Base-by-base conservation (phyloP, 2,329 filamentous ascomycete species). In the Colletotrichum caudatum region DNA sequence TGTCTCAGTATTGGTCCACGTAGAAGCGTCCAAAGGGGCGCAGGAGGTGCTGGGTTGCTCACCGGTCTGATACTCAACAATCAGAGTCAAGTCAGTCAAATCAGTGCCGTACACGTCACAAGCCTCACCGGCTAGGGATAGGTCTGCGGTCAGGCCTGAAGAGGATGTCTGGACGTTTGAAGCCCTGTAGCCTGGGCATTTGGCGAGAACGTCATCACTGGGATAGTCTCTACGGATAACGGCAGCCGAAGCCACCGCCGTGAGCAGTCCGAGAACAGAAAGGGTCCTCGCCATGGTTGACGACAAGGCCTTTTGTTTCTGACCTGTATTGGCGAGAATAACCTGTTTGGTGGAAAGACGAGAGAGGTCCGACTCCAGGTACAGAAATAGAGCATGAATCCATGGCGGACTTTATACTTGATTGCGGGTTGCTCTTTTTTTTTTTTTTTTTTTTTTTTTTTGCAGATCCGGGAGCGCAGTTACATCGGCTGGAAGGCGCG, bases 81-180 rank as follows among this genome's bases (percentile, higher is more conserved):
- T 67, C 29, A 81, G 64, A 50, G 73, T 76, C 29, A 81, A 72
- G 65, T 78, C 71, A 12, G 62, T 64, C 16, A 78, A 57, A 35
- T 78, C 77, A 0, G 63, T 64, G 6, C 77, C 74, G 33, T 74
- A 78, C 9, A 64, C 74, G 46, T 78, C 70, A 73, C 77, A 78
- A 2, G 74, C 66, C 20, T 70, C 60, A 26, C 77, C 77, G 2
- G 76, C 77, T 18, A 78, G 71, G 8, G 64, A 74, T 35, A 78
- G 63, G 26, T 77, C 71, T 2, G 77, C 77, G 1, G 88, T 92
- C 65, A 96, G 81, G 20, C 89, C 88, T 60, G 82, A 84, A 46
- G 79, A 77, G 0, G 83, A 87, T 59, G 84, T 80, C 63, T 83
- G 79, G 23, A 93, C 84, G 76, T 92, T 89, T n/a, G 85, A 87